phyloP scores from a whole-genome alignment of 2,329 filamentous ascomycete genomes.

The Bipolaris cookei region DNA sequence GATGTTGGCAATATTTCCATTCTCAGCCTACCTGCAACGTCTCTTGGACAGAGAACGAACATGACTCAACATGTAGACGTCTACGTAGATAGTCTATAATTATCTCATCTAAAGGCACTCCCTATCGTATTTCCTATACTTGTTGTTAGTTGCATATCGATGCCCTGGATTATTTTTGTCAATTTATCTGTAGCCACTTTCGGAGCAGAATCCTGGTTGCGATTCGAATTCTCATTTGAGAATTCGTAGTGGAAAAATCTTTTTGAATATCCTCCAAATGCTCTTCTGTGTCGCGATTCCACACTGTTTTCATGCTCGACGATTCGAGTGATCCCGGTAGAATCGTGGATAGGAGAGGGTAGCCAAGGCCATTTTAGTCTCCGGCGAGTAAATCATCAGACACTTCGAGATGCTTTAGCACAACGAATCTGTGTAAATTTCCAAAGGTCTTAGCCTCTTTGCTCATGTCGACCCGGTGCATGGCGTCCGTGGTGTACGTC shows the following conservation, averaged over 20 bases:
- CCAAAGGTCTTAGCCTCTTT: background rate
- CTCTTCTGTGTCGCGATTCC: background rate
- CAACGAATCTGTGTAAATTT: background rate
- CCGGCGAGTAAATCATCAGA: background rate
- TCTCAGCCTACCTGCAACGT: background rate
- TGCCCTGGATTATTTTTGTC: background rate
- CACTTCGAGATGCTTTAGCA: background rate
- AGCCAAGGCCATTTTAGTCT: background rate
- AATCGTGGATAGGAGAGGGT: background rate
- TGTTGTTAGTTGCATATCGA: background rate
- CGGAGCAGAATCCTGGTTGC: background rate
- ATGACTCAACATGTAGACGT: no score
- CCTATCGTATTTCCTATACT: background rate
- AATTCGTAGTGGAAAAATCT: background rate
- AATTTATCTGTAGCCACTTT: background rate
- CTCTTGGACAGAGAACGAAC: no score
- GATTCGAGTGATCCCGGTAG: background rate
- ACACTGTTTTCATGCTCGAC: background rate
- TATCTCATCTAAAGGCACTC: background rate
- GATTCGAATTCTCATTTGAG: background rate
- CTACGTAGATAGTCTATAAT: background rate
- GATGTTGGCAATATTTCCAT: background rate
- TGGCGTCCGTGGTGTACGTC: background rate
- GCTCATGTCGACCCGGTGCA: background rate
- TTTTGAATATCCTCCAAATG: background rate